Evolutionary conservation across 2,329 filamentous ascomycete genomes (phyloP), one percentile per base, ranked within the genome.

Genomic region (Scedosporium dehoogii): DNA sequence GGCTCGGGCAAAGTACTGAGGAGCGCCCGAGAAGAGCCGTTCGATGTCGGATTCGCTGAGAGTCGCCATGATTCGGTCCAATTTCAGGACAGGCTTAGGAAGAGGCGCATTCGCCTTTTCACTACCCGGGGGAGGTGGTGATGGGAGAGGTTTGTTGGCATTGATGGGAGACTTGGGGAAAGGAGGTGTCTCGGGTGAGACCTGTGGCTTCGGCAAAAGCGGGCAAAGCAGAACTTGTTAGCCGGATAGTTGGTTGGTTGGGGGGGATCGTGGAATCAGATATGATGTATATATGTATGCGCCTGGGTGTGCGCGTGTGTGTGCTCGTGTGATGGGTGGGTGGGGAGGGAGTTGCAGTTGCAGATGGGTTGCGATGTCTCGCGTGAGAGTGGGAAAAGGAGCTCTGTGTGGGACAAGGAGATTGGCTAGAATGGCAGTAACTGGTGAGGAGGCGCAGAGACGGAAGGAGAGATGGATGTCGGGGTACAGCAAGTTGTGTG

Each of bases 11-110:
- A 85, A 86, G 75, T 87, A 90, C 70, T 89, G 86, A 65, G 88
- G 88, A 53, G 88, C 88, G n/a, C 88, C 87, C 27, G 87, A 88
- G 76, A 90, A 91, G 68, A 90, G 80, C 72, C 85, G 84, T 73
- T 87, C 84, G 60, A 90, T 75, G 66, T 89, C 85, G 48, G 78
- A 75, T 56, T 84, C 79, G 67, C 74, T 80, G 63, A 88, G 76
- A 58, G 80, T 80, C 55, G 83, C 77, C 79, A 86, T 86, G 73
- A 84, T 86, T 70, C 79, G 78, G 64, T 79, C 75, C 46, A 85
- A 73, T 68, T 78, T 82, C 64, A 85, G 71, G 63, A 79, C 72
- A 42, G 78, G 79, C 66, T 73, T 78, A 63, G 71, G 70, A 51
- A 74, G 71, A 59, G 66, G 63, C 27, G 18, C 59, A 55, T 61